phyloP scores from a whole-genome alignment of 2,329 filamentous ascomycete species.

The Bipolaris sorokiniana region DNA sequence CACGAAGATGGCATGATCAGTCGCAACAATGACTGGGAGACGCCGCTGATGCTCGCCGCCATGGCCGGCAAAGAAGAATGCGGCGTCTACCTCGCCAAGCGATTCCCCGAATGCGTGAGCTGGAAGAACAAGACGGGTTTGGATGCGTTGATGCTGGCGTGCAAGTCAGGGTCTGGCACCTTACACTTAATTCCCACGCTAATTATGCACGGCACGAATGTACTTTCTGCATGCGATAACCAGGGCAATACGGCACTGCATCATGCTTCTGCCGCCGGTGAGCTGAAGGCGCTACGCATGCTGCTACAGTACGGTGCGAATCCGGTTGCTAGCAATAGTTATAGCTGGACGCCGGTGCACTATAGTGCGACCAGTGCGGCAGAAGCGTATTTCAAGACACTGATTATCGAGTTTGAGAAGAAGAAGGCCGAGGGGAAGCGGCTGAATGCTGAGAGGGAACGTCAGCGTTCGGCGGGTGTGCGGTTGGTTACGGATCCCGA shows the following conservation, averaged over 20 bases:
- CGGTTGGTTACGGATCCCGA: conserved; percentile 11
- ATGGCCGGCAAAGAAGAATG: conserved; percentile 72
- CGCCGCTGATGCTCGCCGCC: conserved; percentile 80
- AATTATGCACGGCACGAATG: conserved; percentile 38
- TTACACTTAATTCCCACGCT: conserved; percentile 53
- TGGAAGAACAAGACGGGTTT: conserved; percentile 71
- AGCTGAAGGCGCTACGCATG: conserved; percentile 76
- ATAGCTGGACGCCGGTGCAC: conserved; percentile 81
- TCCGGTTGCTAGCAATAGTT: conserved; percentile 72
- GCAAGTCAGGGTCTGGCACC: conserved; percentile 47
- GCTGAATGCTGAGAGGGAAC: conserved; percentile 38
- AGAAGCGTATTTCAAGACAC: conserved; percentile 80
- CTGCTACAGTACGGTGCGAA: conserved; percentile 80
- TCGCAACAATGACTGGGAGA: conserved; percentile 80
- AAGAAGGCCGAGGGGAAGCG: conserved; percentile 56
- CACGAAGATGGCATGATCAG: conserved; percentile 77
- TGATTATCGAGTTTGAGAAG: conserved; percentile 75
- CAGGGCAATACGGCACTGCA: conserved; percentile 88
- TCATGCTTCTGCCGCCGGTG: conserved; percentile 82
- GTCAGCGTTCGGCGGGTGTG: conserved; percentile 40
- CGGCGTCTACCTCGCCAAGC: conserved; percentile 72
- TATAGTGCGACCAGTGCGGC: conserved; percentile 83
- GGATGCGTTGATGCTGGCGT: conserved; percentile 63
- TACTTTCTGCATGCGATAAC: conserved; percentile 58
- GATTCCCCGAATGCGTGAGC: conserved; percentile 67